Evolutionary conservation across 495 filamentous ascomycete genomes (phyloP).

Genomic region (Astrocystis sublimbata): DNA sequence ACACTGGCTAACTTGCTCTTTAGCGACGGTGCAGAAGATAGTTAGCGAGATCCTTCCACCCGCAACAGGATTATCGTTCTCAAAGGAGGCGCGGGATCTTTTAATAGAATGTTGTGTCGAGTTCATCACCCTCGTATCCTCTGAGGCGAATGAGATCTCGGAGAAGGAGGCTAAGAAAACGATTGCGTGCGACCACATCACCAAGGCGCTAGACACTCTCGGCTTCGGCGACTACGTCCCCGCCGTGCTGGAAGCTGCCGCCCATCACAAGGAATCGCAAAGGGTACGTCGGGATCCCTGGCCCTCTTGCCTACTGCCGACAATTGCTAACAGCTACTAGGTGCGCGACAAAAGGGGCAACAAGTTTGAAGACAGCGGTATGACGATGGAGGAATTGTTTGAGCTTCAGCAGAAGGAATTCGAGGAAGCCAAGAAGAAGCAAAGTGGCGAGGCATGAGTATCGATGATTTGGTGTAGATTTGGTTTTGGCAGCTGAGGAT

Average conservation of each 20-base stretch:
- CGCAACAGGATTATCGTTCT: constrained; percentile 66
- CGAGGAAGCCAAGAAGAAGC: constrained; percentile 63
- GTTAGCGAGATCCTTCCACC: constrained; percentile 87
- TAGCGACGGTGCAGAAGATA: constrained; percentile 97
- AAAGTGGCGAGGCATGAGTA: constrained; percentile 31
- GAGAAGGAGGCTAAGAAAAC: constrained; percentile 99
- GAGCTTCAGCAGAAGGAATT: constrained; percentile 90
- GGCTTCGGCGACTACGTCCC: constrained; percentile 89
- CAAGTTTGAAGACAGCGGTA: constrained; percentile 90
- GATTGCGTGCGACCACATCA: constrained; percentile 94
- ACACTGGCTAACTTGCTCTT: neutral
- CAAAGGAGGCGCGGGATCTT: constrained; percentile 90
- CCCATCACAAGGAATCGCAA: constrained; percentile 87
- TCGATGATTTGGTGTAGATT: neutral
- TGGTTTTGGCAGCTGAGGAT: neutral
- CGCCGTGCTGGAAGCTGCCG: constrained; percentile 81
- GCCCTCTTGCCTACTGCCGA: neutral
- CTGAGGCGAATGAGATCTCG: constrained; percentile 96
- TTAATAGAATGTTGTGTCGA: constrained; percentile 99
- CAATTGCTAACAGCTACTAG: constrained; percentile 45
- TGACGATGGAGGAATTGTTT: constrained; percentile 85
- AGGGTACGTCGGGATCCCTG: constrained; percentile 58
- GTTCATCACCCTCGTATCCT: constrained; percentile 96
- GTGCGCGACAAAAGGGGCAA: constrained; percentile 94
- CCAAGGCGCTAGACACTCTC: constrained; percentile 83